phyloP scores from a whole-genome alignment of 495 filamentous ascomycete species.

The Lophium mytilinum region DNA sequence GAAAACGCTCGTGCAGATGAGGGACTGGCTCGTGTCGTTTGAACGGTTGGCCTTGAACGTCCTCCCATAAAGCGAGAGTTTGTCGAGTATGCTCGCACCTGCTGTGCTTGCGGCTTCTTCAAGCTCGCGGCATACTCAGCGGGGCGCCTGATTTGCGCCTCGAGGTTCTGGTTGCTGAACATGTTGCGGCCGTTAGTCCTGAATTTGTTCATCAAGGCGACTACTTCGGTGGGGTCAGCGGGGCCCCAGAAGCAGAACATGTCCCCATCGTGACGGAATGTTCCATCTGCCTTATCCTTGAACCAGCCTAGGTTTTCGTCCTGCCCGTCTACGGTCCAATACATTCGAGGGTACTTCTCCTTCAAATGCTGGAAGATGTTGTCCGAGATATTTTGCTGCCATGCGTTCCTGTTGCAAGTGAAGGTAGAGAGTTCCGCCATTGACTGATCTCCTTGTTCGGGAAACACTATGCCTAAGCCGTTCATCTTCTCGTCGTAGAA shows the following conservation, averaged over 20 bases:
- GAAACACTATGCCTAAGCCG: slow-evolving; percentile 85
- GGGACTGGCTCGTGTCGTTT: background rate
- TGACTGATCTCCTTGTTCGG: slow-evolving; percentile 45
- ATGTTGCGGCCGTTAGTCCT: slow-evolving; percentile 72
- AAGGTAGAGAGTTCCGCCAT: slow-evolving; percentile 83
- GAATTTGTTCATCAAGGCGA: slow-evolving; percentile 83
- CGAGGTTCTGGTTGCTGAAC: slow-evolving; percentile 86
- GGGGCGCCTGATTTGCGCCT: slow-evolving; percentile 71
- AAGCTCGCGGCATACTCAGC: slow-evolving; percentile 55
- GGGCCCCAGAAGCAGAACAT: slow-evolving; percentile 97
- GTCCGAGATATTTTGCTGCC: slow-evolving; percentile 94
- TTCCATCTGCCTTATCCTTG: slow-evolving; percentile 94
- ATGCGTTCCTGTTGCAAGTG: slow-evolving; percentile 90
- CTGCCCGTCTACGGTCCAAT: slow-evolving; percentile 95
- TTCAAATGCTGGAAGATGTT: slow-evolving; percentile 91
- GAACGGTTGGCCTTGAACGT: slow-evolving; percentile 11
- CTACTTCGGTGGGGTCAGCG: slow-evolving; percentile 75
- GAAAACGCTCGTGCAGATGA: slow-evolving; percentile 41
- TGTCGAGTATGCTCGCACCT: slow-evolving; percentile 25
- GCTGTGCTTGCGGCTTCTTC: slow-evolving; percentile 37
- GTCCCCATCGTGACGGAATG: slow-evolving; percentile 71
- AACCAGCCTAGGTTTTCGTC: slow-evolving; percentile 99
- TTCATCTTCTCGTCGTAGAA: slow-evolving; percentile 98
- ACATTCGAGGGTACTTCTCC: slow-evolving; percentile 83
- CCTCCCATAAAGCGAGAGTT: slow-evolving; percentile 5